A percentile compares a stretch with the other conserved stretches of the same genome.
Conservation (phyloP, 305 asterid species). For the Solanum chacoense region DNA sequence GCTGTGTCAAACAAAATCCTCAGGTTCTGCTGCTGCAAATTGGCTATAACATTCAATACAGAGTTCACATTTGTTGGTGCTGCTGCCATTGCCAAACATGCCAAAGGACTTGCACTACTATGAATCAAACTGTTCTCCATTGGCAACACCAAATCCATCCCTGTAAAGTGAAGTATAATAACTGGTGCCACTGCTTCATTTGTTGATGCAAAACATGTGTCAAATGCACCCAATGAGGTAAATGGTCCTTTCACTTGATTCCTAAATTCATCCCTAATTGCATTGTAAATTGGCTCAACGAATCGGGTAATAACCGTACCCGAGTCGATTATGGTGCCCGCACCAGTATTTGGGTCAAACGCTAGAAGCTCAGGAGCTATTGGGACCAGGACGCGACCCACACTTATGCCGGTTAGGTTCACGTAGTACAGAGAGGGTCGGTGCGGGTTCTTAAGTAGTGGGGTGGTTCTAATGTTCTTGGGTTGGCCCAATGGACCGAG, state of each 20-base stretch:
- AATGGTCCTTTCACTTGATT: constrained; percentile 56
- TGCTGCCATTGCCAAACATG: constrained; percentile 89
- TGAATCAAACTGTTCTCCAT: constrained; percentile 79
- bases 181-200: constrained; percentile 51
- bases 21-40: constrained; percentile 91
- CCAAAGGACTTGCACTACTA: constrained; percentile 74
- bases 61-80: constrained; percentile 72
- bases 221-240: constrained; percentile 74
- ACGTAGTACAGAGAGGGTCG: constrained; percentile 74
- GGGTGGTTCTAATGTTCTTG: constrained; percentile 60
- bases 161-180: constrained; percentile 49
- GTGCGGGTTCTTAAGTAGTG: constrained; percentile 70
- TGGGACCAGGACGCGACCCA: constrained; percentile 53
- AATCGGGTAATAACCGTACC: constrained; percentile 94
- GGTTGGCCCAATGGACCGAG: constrained; percentile 82
- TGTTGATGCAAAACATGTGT: constrained; percentile 69
- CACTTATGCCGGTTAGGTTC: constrained; percentile 72
- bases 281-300: constrained; percentile 44
- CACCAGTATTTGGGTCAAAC: constrained; percentile 59
- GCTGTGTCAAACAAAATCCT: constrained; percentile 74
- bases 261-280: constrained; percentile 63
- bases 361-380: constrained; percentile 56
- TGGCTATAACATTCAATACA: constrained; percentile 72
- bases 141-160: constrained; percentile 67
- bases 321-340: constrained; percentile 81